Evolutionary conservation across 2,329 filamentous ascomycete species (phyloP).

Genomic region (Akanthomyces muscarius): DNA sequence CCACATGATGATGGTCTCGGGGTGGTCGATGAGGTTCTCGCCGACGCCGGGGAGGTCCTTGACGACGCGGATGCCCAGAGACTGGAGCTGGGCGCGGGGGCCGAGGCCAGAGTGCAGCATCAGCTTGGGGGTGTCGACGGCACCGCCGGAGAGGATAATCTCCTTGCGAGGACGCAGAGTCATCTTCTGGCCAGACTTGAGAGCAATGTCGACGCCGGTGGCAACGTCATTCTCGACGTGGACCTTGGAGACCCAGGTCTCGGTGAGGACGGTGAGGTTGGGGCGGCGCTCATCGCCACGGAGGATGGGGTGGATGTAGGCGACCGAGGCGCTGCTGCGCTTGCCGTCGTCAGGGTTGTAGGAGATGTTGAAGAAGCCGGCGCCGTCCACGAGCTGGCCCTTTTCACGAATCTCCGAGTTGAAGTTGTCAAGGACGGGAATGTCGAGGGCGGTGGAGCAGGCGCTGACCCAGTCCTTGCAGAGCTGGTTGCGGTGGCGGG

Average conservation of each 20-base stretch:
- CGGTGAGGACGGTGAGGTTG: conserved; percentile 81
- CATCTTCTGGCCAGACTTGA: conserved; percentile 49
- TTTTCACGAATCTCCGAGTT: conserved; percentile 75
- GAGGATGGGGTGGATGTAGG: conserved; percentile 89
- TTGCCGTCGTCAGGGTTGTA: conserved; percentile 87
- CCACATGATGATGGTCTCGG: conserved; percentile 61
- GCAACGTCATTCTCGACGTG: conserved; percentile 68
- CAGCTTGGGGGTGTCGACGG: conserved; percentile 73
- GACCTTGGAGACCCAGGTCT: conserved; percentile 81
- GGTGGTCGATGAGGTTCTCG: conserved; percentile 58
- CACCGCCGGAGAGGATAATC: conserved; percentile 75
- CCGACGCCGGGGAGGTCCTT: conserved; percentile 57
- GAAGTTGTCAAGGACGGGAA: conserved; percentile 81
- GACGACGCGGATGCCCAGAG: conserved; percentile 52
- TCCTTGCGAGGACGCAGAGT: conserved; percentile 65
- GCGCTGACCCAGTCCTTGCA: conserved; percentile 86
- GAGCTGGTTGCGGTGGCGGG: conserved; percentile 81
- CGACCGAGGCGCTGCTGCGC: conserved; percentile 81
- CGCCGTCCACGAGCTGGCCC: conserved; percentile 68
- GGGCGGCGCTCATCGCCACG: conserved; percentile 75
- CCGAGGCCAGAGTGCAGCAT: conserved; percentile 57
- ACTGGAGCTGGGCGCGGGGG: conserved; percentile 48
- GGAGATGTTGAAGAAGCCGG: conserved; percentile 86
- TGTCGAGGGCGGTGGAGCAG: conserved; percentile 72
- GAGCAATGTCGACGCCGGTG: conserved; percentile 66